Conservation (phyloP, 2,329 filamentous ascomycete species). For the Arthroderma sp. region DNA sequence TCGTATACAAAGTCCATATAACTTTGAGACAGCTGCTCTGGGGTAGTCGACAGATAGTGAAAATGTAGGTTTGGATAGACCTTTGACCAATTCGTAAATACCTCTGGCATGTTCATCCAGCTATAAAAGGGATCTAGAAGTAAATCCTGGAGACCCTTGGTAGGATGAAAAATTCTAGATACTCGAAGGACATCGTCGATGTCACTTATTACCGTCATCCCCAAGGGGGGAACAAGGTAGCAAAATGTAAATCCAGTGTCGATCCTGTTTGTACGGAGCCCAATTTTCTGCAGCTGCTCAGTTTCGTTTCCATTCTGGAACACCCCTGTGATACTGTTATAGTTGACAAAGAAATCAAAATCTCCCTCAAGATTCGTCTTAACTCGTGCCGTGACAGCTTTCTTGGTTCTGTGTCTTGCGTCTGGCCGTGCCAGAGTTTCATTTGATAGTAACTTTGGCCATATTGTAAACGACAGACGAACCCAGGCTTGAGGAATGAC, state of each 20-base stretch:
- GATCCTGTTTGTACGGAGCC: constrained; percentile 53
- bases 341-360: constrained; percentile 56
- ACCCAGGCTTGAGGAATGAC: constrained; percentile 51
- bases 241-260: constrained; percentile 53
- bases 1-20: constrained; percentile 70
- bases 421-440: constrained; percentile 45
- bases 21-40: constrained; percentile 61
- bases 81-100: constrained; percentile 63
- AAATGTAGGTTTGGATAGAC: constrained; percentile 58
- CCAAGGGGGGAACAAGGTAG: constrained; percentile 58
- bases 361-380: constrained; percentile 56
- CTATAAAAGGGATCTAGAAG: constrained; percentile 57
- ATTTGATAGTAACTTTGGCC: constrained; percentile 38
- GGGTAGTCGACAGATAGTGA: constrained; percentile 70
- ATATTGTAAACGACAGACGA: constrained; percentile 5
- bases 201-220: constrained; percentile 61
- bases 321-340: constrained; percentile 44
- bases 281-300: constrained; percentile 50
- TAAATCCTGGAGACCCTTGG: constrained; percentile 61
- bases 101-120: constrained; percentile 69
- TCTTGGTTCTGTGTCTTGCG: constrained; percentile 44
- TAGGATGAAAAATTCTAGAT: constrained; percentile 66
- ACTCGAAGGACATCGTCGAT: constrained; percentile 71
- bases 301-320: constrained; percentile 52
- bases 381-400: constrained; percentile 52